A percentile compares a stretch with the other conserved stretches of the same genome.
Evolutionary conservation across 2,329 filamentous ascomycete species (phyloP).

Genomic region (Paecilomyces niveus): DNA sequence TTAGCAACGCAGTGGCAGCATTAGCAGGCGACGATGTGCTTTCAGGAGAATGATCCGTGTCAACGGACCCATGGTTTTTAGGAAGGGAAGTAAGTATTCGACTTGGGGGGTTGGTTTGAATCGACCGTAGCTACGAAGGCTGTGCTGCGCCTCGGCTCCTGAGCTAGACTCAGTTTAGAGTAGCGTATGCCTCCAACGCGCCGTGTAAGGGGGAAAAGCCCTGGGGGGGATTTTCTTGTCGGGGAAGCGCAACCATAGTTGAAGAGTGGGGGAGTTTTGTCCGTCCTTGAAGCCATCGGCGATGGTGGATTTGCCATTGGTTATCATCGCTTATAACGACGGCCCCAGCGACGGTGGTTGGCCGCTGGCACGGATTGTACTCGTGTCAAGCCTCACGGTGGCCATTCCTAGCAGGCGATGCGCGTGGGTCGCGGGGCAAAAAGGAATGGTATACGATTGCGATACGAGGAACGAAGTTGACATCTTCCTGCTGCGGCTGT

Average conservation of each 20-base stretch:
- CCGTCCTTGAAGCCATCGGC: neutral
- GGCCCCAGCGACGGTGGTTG: neutral
- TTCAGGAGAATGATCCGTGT: neutral
- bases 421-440: neutral
- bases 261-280: neutral
- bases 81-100: conserved; percentile 5
- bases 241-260: neutral
- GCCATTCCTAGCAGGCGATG: neutral
- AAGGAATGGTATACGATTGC: neutral
- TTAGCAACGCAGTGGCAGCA: neutral
- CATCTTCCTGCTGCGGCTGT: neutral
- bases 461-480: neutral
- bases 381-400: conserved; percentile 1
- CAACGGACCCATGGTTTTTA: conserved; percentile 4
- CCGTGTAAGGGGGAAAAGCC: neutral
- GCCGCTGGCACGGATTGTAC: neutral
- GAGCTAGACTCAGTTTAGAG: neutral
- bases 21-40: neutral
- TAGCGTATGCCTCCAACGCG: neutral
- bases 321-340: neutral
- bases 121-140: neutral
- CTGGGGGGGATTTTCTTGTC: neutral
- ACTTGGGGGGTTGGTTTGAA: neutral
- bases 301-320: too few relatives aligned
- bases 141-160: neutral